Evolutionary conservation across 352 stramenopile genomes (phyloP).

Genomic region (Phytopythium sindhum): DNA sequence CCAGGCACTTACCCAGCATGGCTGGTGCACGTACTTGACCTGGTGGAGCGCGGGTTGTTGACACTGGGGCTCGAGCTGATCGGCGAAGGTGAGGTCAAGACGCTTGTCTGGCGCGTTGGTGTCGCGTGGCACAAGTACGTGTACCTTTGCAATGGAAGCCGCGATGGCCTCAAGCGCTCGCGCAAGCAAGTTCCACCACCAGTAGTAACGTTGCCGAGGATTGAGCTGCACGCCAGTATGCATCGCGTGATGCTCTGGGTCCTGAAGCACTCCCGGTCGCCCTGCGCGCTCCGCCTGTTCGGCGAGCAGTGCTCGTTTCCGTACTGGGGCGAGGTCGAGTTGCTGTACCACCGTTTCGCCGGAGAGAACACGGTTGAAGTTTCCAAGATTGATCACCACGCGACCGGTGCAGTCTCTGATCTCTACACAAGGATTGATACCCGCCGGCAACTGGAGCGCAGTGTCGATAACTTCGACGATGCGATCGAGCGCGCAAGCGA

Average conservation of each 20-base stretch:
- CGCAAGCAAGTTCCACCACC: slow-evolving; percentile 4
- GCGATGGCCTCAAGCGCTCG: neutral
- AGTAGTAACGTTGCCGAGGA: slow-evolving; percentile 9
- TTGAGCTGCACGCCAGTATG: slow-evolving; percentile 20
- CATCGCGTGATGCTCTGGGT: slow-evolving; percentile 62
- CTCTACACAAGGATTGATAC: slow-evolving; percentile 54
- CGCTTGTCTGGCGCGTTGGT: slow-evolving; percentile 22
- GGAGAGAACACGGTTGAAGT: slow-evolving; percentile 5
- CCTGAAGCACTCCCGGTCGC: slow-evolving; percentile 20
- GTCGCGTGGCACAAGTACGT: slow-evolving; percentile 39
- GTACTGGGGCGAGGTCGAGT: slow-evolving; percentile 55
- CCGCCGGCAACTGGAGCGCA: slow-evolving; percentile 26
- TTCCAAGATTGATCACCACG: slow-evolving; percentile 9
- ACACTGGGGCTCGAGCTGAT: slow-evolving; percentile 29
- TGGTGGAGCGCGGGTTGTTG: slow-evolving; percentile 28
- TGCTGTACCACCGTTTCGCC: slow-evolving; percentile 35
- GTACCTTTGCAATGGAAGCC: slow-evolving; percentile 2
- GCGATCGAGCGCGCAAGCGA: slow-evolving; percentile 3
- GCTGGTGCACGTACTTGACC: slow-evolving; percentile 11
- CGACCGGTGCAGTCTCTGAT: slow-evolving; percentile 49
- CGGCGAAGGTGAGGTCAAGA: slow-evolving; percentile 1
- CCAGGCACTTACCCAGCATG: slow-evolving; percentile 12
- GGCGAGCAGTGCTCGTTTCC: slow-evolving; percentile 28
- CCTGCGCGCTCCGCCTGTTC: neutral
- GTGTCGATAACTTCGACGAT: slow-evolving; percentile 20